Evolutionary conservation across 768 basidiomycete genomes (phyloP), one percentile per base, ranked within the genome.

Genomic region (Coprinopsis cinerea): DNA sequence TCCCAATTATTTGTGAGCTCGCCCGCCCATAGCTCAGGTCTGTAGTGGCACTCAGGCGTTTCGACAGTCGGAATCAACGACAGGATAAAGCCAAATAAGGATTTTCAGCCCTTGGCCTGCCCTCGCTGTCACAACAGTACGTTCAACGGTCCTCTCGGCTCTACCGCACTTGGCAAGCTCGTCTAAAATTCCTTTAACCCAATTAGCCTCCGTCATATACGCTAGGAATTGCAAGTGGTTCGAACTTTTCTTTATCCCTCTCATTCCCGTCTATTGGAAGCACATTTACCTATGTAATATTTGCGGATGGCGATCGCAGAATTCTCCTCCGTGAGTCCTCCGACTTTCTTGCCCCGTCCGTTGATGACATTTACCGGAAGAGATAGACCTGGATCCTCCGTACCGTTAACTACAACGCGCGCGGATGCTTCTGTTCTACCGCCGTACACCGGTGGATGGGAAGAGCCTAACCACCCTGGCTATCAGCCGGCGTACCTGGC

Each of bases 161-260:
- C n/a, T n/a, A n/a, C n/a, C n/a, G n/a, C n/a, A n/a, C n/a, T n/a
- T n/a, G n/a, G n/a, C n/a, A n/a, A n/a, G n/a, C n/a, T n/a, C n/a
- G n/a, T n/a, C n/a, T n/a, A n/a, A n/a, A n/a, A n/a, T n/a, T n/a
- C n/a, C 39, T 28, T 32, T 44, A 20, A 18, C 40, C n/a, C 20
- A 52, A 36, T 45, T 55, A 85, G 85, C 69, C 20, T 73, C 81
- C 44, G 80, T 85, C 48, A 65, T 81, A 43, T 68, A 75, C 25
- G 82, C 82, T 25, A 86, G 84, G 62, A 73, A 74, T 27, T 79
- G 80, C 48, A 77, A 67, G 30, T 88, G 85, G 87, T 84, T 90
- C 60, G 83, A 87, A 64, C 61, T 90, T 39, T 88, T 82, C 68
- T 85, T 79, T 63, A 72, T 90, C 13, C 87, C 83, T 20, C 65